phyloP scores from a whole-genome alignment of 352 stramenopile genomes.

The Globisporangium heterothallicum region DNA sequence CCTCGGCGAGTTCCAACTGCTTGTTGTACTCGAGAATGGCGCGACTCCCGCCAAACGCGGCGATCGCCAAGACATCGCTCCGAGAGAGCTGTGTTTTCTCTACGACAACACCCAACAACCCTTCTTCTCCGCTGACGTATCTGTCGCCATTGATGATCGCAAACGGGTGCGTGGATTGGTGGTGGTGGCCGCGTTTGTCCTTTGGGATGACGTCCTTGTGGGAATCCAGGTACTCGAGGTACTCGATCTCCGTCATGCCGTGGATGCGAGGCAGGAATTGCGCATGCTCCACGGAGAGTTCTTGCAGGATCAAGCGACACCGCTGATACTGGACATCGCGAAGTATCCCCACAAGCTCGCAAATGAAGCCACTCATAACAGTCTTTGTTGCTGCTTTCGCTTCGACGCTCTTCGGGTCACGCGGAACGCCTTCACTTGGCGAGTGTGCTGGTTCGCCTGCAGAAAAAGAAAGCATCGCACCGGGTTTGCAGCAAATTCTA shows the following conservation, averaged over 20 bases:
- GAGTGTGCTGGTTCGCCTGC: no score
- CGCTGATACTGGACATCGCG: conserved; percentile 58
- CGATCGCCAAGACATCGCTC: conserved; percentile 44
- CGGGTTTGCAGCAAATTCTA: no score
- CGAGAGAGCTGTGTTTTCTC: conserved; percentile 46
- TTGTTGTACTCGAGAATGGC: conserved; percentile 15
- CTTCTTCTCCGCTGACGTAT: conserved; percentile 55
- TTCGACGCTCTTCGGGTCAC: not conserved
- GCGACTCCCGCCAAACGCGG: conserved; percentile 34
- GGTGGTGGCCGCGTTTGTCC: conserved; percentile 18
- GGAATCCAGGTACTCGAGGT: conserved; percentile 32
- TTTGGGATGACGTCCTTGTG: conserved; percentile 28
- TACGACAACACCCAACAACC: conserved; percentile 46
- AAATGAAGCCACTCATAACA: conserved; percentile 18
- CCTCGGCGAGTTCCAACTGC: conserved; percentile 38
- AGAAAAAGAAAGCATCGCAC: no score
- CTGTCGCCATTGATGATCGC: conserved; percentile 40
- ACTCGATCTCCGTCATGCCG: conserved; percentile 49
- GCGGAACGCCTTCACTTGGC: no score
- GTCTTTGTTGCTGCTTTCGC: not conserved
- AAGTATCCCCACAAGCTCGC: conserved; percentile 55
- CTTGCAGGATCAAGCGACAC: conserved; percentile 50
- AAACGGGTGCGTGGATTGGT: conserved; percentile 34
- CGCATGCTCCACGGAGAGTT: conserved; percentile 43
- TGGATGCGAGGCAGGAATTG: conserved; percentile 47